Evolutionary conservation across 73 alveolate species (phyloP).

Genomic region (Stentor roeselii): DNA sequence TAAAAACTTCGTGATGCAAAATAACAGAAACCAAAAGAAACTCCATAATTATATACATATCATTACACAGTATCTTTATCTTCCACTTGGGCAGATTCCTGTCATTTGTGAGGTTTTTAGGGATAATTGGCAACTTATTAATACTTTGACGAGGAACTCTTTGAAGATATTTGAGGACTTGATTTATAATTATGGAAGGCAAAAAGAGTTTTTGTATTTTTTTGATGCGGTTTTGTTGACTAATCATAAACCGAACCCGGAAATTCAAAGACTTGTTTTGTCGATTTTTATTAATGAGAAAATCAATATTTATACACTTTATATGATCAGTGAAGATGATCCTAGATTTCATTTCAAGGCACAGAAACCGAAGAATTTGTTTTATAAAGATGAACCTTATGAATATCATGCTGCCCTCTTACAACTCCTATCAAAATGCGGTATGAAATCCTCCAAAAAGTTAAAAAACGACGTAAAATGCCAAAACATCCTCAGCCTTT

Average conservation of each 20-base stretch:
- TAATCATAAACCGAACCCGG: constrained; percentile 40
- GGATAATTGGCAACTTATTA: constrained; percentile 36
- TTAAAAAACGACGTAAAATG: background rate
- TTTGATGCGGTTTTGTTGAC: constrained; percentile 30
- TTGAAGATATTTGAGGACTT: constrained; percentile 29
- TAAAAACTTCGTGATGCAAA: background rate
- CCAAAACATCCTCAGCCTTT: background rate
- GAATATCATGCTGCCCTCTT: constrained; percentile 44
- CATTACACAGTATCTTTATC: constrained; percentile 29
- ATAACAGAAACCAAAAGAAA: constrained; percentile 36
- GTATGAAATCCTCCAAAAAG: background rate
- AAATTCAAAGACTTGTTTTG: constrained; percentile 41
- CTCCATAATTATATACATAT: constrained; percentile 31
- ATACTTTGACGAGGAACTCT: constrained; percentile 26
- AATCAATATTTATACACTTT: background rate
- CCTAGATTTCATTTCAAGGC: background rate
- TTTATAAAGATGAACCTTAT: constrained; percentile 44
- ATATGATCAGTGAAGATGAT: constrained; percentile 2
- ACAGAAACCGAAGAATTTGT: constrained; percentile 7
- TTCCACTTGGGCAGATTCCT: constrained; percentile 49
- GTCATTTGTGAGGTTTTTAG: constrained; percentile 52
- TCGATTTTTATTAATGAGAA: constrained; percentile 30
- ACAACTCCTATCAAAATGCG: constrained; percentile 26
- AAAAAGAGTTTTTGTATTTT: constrained; percentile 33
- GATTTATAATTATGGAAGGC: constrained; percentile 44